phyloP scores from a whole-genome alignment of 2,329 filamentous ascomycete species.

The Microcera coccophila region DNA sequence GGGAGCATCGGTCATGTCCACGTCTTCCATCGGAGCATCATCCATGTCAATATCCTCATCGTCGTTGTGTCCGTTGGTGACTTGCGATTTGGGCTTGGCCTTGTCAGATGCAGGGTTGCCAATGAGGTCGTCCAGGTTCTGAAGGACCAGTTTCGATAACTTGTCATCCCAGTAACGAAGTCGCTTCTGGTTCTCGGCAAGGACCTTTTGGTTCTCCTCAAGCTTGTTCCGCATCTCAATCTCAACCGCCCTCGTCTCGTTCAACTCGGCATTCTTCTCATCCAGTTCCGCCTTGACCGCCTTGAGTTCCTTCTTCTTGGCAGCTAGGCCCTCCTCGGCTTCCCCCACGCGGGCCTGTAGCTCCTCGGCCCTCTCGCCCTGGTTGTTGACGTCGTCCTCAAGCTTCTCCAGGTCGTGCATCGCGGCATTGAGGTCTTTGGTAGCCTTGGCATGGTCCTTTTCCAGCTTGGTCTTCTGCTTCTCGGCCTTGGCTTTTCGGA shows the following conservation, averaged over 20 bases:
- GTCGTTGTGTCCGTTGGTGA: conserved; percentile 20
- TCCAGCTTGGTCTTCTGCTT: conserved; percentile 86
- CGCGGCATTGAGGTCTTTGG: conserved; percentile 72
- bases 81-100: conserved; percentile 24
- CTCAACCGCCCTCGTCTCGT: conserved; percentile 81
- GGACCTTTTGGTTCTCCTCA: conserved; percentile 88
- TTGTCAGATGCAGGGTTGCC: conserved; percentile 33
- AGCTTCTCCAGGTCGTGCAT: conserved; percentile 71
- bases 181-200: conserved; percentile 81
- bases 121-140: conserved; percentile 70
- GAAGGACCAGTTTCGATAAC: conserved; percentile 74
- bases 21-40: conserved; percentile 26
- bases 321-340: conserved; percentile 71
- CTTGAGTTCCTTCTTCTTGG: conserved; percentile 76
- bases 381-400: conserved; percentile 72
- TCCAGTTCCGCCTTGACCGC: conserved; percentile 81
- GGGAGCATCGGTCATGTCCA: conserved; percentile 30
- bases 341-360: conserved; percentile 72
- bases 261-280: conserved; percentile 78
- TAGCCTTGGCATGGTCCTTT: conserved; percentile 74
- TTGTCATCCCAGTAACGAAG: conserved; percentile 87
- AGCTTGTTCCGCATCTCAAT: conserved; percentile 99
- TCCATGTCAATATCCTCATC: conserved; percentile 35
- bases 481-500: conserved; percentile 86
- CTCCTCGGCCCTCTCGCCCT: conserved; percentile 70